Conservation (phyloP, 1,139 yeast species). For the Kurtzmaniella natalensis region DNA sequence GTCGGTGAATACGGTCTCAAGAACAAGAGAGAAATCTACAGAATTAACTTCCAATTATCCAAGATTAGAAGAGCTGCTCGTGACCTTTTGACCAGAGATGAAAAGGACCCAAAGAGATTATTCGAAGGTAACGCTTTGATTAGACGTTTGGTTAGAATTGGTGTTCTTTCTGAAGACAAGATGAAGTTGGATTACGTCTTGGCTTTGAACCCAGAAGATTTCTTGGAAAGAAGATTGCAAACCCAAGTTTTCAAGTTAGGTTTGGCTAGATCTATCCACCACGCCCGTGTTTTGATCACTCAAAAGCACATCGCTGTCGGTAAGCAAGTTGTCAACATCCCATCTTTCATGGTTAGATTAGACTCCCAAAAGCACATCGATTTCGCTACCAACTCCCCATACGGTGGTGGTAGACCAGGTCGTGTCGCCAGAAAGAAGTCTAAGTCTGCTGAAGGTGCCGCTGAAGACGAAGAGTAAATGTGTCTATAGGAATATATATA, state of each 20-base stretch:
- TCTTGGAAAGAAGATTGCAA: conserved; percentile 99
- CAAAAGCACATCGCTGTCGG: conserved; percentile 99
- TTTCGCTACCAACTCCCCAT: conserved; percentile 98
- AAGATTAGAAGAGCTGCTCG: conserved; percentile 99
- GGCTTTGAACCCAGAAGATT: conserved; percentile 97
- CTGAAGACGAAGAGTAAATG: conserved; percentile 60
- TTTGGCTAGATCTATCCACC: conserved; percentile 99
- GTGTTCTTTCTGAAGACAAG: conserved; percentile 98
- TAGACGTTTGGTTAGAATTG: conserved; percentile 96
- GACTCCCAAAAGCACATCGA: conserved; percentile 99
- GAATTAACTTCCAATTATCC: conserved; percentile 97
- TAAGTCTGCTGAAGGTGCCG: conserved; percentile 69
- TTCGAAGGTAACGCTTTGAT: conserved; percentile 99
- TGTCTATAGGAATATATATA: conserved; percentile 6
- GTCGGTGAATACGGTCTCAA: conserved; percentile 99
- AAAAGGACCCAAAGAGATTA: conserved; percentile 99
- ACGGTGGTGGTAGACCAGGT: conserved; percentile 99
- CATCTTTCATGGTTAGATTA: conserved; percentile 99
- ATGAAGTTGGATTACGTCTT: conserved; percentile 99
- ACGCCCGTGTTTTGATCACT: conserved; percentile 97
- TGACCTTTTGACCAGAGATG: conserved; percentile 99
- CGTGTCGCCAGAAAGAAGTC: conserved; percentile 98
- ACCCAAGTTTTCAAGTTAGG: conserved; percentile 99
- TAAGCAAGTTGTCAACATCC: conserved; percentile 97
- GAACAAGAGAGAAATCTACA: conserved; percentile 99